Evolutionary conservation across 805 yeast genomes (phyloP).

Genomic region (Spathaspora sp.): DNA sequence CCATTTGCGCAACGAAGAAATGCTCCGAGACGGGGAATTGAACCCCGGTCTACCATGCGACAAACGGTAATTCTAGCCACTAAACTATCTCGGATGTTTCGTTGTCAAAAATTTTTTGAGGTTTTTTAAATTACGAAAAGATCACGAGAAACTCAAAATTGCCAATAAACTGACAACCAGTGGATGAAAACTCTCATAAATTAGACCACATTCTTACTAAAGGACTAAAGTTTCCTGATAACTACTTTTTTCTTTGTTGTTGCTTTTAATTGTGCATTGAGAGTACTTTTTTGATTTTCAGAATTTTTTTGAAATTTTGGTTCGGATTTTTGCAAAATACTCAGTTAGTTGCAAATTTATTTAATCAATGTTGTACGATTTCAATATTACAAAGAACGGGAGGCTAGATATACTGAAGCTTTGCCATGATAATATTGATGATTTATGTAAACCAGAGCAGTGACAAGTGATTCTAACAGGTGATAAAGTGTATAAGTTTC

Average conservation of each 20-base stretch:
- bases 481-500: no score
- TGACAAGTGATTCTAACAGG: no score
- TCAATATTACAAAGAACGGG: no score
- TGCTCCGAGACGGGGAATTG: constrained; percentile 20
- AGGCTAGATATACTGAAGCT: no score
- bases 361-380: no score
- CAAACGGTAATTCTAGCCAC: constrained; percentile 21
- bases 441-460: no score
- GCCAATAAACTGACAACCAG: background rate
- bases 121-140: background rate
- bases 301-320: background rate
- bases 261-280: no score
- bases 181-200: background rate
- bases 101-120: background rate
- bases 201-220: no score
- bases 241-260: no score
- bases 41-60: constrained; percentile 21
- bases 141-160: background rate
- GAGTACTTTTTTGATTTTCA: background rate
- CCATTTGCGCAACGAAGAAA: constrained; percentile 13
- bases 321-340: background rate
- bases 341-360: no score
- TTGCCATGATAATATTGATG: no score
- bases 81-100: constrained; percentile 16
- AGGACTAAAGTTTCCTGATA: no score